Conservation (phyloP, 805 yeast species). For the Saccharomycopsis sp. region DNA sequence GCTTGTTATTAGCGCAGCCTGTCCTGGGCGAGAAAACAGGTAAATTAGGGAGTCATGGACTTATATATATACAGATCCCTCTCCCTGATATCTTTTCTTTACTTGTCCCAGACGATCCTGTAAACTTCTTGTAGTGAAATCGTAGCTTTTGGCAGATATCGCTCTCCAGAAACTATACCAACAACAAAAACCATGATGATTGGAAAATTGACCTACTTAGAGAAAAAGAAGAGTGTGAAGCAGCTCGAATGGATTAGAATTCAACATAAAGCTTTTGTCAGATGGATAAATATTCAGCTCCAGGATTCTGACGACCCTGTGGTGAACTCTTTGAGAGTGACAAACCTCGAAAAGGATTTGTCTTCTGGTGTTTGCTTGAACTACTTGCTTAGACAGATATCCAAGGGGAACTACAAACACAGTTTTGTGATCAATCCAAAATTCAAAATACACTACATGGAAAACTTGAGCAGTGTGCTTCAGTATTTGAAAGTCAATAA, state of each 20-base stretch:
- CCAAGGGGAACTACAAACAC: constrained; percentile 18
- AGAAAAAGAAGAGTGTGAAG: not conserved
- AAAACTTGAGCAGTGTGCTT: constrained; percentile 38
- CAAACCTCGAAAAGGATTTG: constrained; percentile 31
- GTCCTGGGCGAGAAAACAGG: not conserved
- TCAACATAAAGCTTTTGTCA: constrained; percentile 42
- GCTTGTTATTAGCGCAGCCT: not conserved
- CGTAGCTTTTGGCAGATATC: not conserved
- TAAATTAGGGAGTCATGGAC: not conserved
- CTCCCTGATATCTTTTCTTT: not conserved
- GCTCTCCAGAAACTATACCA: not conserved
- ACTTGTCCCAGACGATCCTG: not conserved
- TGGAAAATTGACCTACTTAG: not conserved
- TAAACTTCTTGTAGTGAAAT: no score
- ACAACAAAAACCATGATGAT: not conserved
- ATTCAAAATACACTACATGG: constrained; percentile 39
- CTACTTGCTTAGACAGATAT: constrained; percentile 32
- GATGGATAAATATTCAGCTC: constrained; percentile 43
- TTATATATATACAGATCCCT: not conserved
- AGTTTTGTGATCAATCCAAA: constrained; percentile 29
- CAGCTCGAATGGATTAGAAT: constrained; percentile 34
- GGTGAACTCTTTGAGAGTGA: constrained; percentile 18
- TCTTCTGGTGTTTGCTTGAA: constrained; percentile 36
- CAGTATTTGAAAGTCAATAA: constrained; percentile 36
- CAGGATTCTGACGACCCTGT: constrained; percentile 17